Conservation (phyloP, 163 green algal genomes). For the Scenedesmus sp. region DNA sequence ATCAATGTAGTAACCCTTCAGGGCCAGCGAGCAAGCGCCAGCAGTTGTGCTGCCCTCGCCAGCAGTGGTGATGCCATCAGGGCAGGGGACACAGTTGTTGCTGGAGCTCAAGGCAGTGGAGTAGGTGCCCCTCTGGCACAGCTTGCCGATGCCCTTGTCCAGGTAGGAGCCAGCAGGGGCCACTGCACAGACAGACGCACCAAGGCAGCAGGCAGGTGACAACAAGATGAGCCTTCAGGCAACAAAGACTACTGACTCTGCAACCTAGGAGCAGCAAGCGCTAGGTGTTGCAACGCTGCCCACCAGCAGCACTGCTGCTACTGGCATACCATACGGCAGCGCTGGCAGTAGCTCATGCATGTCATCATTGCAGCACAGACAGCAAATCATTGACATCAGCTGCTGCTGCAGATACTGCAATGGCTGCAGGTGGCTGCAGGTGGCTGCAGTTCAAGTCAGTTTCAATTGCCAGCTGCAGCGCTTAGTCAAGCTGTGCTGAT, state of each 20-base stretch:
- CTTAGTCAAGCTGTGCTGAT: no score
- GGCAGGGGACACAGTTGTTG: not conserved
- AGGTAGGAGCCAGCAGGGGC: constrained; percentile 22
- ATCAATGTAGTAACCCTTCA: not conserved
- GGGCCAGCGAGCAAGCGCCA: not conserved
- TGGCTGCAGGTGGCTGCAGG: no score
- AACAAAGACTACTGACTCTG: no score
- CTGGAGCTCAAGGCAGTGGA: not conserved
- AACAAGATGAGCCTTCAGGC: no score
- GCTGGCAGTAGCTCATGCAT: no score
- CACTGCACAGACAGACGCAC: not conserved
- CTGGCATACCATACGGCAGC: no score
- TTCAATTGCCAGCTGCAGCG: no score
- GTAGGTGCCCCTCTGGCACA: not conserved
- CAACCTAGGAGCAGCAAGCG: no score
- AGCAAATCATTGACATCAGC: no score
- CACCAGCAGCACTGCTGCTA: not conserved
- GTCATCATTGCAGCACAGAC: no score
- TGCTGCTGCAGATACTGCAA: no score
- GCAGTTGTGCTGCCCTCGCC: not conserved
- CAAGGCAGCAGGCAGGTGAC: not conserved
- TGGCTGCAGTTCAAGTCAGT: no score
- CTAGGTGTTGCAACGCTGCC: not conserved
- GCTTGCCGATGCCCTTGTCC: constrained; percentile 23
- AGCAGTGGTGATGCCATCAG: not conserved